Base-by-base conservation (phyloP, 2,329 filamentous ascomycete genomes). In the Lasiodiplodia hormozganensis region DNA sequence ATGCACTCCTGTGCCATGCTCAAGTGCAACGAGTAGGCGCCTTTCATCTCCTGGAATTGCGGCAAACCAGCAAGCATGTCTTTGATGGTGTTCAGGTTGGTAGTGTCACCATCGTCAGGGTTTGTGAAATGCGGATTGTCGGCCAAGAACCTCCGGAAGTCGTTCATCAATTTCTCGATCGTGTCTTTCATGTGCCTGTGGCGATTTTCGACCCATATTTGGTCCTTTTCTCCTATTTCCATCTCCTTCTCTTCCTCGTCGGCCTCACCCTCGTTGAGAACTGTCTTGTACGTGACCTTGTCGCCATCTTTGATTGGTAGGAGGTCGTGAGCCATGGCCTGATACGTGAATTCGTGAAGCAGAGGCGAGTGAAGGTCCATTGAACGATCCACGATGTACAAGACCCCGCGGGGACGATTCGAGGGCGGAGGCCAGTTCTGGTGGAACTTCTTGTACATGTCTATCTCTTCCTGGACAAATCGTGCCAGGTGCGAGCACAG, bases 131-230 rank as follows among this genome's bases (percentile, higher is more conserved):
- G 93, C 16, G 94, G 92, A 77, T 99, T 97, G 70, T 96, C 90
- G 53, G 90, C 89, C 74, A 97, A 87, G 81, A 99, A 99, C 76
- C 90, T 94, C 74, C 94, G 90, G 76, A 99, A 98, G 77, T 98
- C 95, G 68, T 89, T 87, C 85, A 95, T 96, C 70, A 99, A 85
- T 79, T 95, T 96, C 76, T 95, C 92, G 74, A 98, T 94, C 3
- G 96, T 96, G 78, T 98, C 94, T 78, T 97, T 97, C 96, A 99
- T 99, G 80, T 99, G 96, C 65, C 89, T 87, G 81, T 99, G 96
- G 67, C 96, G 88, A 76, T 97, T 97, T 70, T 96, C 92, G 28
- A 97, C 90, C 96, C 96, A 99, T 57, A 99, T 92, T 77, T 90
- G 92, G 82, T 99, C 96, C 74, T 93, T 92, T 72, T 99, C 96